Conservation (phyloP, 805 yeast species). For the Hemisphaericaspora nanyangensis region DNA sequence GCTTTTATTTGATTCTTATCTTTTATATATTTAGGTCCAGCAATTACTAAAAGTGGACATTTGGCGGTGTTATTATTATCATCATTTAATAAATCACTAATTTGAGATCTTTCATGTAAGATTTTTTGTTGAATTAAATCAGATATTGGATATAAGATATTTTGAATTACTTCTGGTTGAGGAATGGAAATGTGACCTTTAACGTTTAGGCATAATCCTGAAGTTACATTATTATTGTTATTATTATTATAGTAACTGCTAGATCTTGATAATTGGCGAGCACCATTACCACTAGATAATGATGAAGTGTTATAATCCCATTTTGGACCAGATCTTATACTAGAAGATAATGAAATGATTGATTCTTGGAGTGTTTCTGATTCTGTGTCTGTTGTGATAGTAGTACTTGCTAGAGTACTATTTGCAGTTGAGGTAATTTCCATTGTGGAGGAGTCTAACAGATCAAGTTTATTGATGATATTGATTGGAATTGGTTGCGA, state of each 20-base stretch:
- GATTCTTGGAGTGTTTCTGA: not conserved
- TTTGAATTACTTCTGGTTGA: constrained; percentile 43
- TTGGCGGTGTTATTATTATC: not conserved
- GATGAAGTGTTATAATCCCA: too few species aligned
- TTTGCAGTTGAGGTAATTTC: not conserved
- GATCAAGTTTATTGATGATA: not conserved
- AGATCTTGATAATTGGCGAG: not conserved
- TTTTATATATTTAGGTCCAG: constrained; percentile 36
- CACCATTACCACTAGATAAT: constrained; percentile 7
- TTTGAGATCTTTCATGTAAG: constrained; percentile 22
- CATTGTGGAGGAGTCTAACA: too few species aligned
- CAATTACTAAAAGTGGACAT: constrained; percentile 28
- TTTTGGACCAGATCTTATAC: constrained; percentile 6
- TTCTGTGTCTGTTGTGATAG: not conserved
- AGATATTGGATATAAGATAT: constrained; percentile 33
- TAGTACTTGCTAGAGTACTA: not conserved
- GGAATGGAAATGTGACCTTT: constrained; percentile 35
- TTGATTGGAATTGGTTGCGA: not conserved
- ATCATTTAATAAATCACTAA: constrained; percentile 14
- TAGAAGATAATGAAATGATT: not conserved
- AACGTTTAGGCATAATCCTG: constrained; percentile 21
- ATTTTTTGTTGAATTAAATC: constrained; percentile 24
- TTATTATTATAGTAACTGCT: not conserved
- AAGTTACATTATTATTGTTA: too few species aligned
- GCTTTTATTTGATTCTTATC: constrained; percentile 29